These are phyloP conservation scores for Tinospora cordifolia DNA, from an alignment of 164 flowering plant genomes.

Conservation along the genomic window DNA sequence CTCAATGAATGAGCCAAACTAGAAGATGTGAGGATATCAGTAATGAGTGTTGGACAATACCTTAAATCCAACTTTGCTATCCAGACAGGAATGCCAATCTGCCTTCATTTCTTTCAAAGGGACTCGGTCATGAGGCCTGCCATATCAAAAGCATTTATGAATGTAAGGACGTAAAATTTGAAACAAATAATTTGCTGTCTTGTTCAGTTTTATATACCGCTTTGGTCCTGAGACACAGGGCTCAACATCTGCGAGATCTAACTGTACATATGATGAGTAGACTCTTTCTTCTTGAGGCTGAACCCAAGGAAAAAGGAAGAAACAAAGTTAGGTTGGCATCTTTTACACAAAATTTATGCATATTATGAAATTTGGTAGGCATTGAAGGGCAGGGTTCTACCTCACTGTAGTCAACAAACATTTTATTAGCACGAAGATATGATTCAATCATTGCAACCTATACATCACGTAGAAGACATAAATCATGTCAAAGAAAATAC, in stretches of 20 bases:
- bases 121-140: slow-evolving; percentile 82
- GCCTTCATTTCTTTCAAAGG: slow-evolving; percentile 63
- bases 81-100: slow-evolving; percentile 82
- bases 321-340: not conserved
- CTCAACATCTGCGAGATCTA: slow-evolving; percentile 60
- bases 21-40: slow-evolving; percentile 5
- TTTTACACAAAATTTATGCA: too few relatives aligned
- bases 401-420: slow-evolving; percentile 81
- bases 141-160: not conserved
- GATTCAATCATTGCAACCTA: slow-evolving; percentile 68
- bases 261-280: slow-evolving; percentile 54
- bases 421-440: slow-evolving; percentile 65
- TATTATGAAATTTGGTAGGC: too few relatives aligned
- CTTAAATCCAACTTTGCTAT: slow-evolving; percentile 80
- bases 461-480: not conserved
- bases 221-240: slow-evolving; percentile 81
- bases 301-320: too few relatives aligned
- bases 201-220: slow-evolving; percentile 30
- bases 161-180: not conserved
- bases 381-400: slow-evolving; percentile 17
- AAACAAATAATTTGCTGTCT: not conserved
- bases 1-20: not conserved
- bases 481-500: not conserved
- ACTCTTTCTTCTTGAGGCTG: slow-evolving; percentile 63
- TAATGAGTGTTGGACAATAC: slow-evolving; percentile 19